Evolutionary conservation across 352 stramenopile genomes (phyloP).

Genomic region (Phytophthora pini): DNA sequence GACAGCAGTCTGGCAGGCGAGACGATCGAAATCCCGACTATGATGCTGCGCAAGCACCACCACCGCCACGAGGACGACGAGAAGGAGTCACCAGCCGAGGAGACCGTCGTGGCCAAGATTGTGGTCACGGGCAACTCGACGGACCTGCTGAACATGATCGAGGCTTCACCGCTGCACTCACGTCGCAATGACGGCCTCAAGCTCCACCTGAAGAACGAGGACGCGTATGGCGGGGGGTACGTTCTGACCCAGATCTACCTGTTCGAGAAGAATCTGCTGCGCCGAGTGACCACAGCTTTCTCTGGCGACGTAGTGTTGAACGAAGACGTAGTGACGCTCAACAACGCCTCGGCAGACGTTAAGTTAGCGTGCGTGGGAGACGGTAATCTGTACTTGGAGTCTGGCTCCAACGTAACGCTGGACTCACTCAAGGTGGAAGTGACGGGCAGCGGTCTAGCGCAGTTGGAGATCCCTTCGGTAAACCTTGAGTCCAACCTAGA

Average conservation of each 20-base stretch:
- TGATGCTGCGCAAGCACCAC: conserved; percentile 44
- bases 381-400: conserved; percentile 51
- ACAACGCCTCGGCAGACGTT: conserved; percentile 46
- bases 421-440: conserved; percentile 46
- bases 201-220: conserved; percentile 61
- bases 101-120: conserved; percentile 54
- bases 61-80: conserved; percentile 30
- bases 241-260: conserved; percentile 66
- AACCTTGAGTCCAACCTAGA: conserved; percentile 36
- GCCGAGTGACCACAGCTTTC: conserved; percentile 42
- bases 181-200: conserved; percentile 53
- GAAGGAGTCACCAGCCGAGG: conserved; percentile 17
- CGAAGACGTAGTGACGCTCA: conserved; percentile 48
- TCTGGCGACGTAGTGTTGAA: conserved; percentile 52
- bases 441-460: conserved; percentile 38
- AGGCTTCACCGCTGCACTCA: conserved; percentile 47
- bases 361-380: conserved; percentile 48
- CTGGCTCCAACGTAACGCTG: conserved; percentile 30
- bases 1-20: conserved; percentile 22
- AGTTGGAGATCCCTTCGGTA: conserved; percentile 40
- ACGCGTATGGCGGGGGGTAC: conserved; percentile 52
- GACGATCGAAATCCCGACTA: conserved; percentile 42
- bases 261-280: conserved; percentile 52
- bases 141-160: conserved; percentile 55
- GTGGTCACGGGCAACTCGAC: conserved; percentile 65